These are phyloP conservation scores for Lunularia cruciata DNA, from an alignment of 225 moss, liverwort and hornwort species.

Conservation along the genomic window DNA sequence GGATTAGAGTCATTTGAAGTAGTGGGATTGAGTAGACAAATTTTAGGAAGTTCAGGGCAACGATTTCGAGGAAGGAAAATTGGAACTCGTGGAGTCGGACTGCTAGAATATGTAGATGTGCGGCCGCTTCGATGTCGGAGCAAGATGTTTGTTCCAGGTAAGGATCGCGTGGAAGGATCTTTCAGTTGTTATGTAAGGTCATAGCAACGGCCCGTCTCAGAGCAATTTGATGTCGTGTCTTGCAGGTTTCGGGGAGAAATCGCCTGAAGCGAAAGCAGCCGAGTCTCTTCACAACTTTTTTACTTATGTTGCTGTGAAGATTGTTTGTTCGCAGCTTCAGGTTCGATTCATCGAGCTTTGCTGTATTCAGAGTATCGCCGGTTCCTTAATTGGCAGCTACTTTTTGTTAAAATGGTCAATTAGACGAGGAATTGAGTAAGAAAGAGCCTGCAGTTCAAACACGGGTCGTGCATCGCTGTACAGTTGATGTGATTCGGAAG, in stretches of 20 bases:
- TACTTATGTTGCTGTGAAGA: constrained; percentile 84
- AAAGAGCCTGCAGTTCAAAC: too few species aligned
- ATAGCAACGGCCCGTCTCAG: neutral
- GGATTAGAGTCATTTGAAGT: neutral
- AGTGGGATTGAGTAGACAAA: neutral
- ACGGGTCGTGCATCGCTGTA: too few species aligned
- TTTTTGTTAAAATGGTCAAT: neutral
- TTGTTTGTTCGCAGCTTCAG: constrained; percentile 78
- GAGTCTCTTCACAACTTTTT: constrained; percentile 82
- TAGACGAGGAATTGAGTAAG: neutral
- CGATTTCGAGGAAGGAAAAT: too few species aligned
- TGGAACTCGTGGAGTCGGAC: too few species aligned
- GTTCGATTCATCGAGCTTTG: constrained; percentile 24
- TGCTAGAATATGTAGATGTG: constrained; percentile 26
- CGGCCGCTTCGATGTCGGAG: too few species aligned
- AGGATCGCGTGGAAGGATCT: neutral
- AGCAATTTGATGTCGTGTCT: neutral
- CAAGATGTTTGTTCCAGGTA: constrained; percentile 97
- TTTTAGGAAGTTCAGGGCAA: constrained; percentile 1
- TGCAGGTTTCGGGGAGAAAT: constrained; percentile 87
- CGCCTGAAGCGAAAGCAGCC: constrained; percentile 83
- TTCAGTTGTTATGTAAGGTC: neutral
- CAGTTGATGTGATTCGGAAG: too few species aligned
- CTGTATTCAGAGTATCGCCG: neutral
- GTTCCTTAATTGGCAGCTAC: neutral